These are phyloP conservation scores for Phycomyces nitens DNA, from an alignment of 192 early-diverging fungal species.

Conservation along the genomic window DNA sequence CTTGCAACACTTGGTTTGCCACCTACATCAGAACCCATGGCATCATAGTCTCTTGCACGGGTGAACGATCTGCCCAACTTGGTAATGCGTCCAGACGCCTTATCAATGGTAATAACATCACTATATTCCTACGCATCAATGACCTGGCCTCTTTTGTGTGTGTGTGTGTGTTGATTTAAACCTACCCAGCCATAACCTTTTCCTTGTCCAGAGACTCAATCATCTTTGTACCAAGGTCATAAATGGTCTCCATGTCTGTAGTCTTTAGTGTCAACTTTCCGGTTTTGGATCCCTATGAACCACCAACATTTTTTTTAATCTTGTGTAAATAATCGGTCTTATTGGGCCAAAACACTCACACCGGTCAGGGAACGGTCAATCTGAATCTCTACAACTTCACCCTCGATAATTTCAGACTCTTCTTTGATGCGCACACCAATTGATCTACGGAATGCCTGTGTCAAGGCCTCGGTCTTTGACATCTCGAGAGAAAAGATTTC, in stretches of 20 bases:
- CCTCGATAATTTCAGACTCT: slow-evolving; percentile 97
- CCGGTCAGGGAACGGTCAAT: slow-evolving; percentile 91
- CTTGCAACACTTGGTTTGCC: no score
- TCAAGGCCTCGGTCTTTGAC: slow-evolving; percentile 97
- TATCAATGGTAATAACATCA: slow-evolving; percentile 98
- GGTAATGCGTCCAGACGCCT: slow-evolving; percentile 93
- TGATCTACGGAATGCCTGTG: slow-evolving; percentile 95
- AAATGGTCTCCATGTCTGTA: slow-evolving; percentile 99
- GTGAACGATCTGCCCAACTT: slow-evolving; percentile 95
- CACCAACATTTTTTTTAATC: no score
- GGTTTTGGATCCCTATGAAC: slow-evolving; percentile 77
- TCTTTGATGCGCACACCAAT: slow-evolving; percentile 98
- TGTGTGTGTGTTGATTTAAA: no score
- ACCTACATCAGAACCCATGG: slow-evolving; percentile 89
- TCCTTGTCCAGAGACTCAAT: slow-evolving; percentile 96
- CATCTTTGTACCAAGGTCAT: slow-evolving; percentile 98
- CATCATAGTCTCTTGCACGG: slow-evolving; percentile 95
- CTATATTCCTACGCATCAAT: no score
- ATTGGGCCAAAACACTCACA: no score
- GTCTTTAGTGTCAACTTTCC: slow-evolving; percentile 99
- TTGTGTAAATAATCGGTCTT: no score
- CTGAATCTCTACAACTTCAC: slow-evolving; percentile 98
- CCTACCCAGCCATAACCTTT: slow-evolving; percentile 90
- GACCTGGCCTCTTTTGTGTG: no score
- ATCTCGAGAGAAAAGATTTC: slow-evolving; percentile 99